phyloP scores from a whole-genome alignment of 805 yeast species.

The Maudiozyma pseudohumilis region DNA sequence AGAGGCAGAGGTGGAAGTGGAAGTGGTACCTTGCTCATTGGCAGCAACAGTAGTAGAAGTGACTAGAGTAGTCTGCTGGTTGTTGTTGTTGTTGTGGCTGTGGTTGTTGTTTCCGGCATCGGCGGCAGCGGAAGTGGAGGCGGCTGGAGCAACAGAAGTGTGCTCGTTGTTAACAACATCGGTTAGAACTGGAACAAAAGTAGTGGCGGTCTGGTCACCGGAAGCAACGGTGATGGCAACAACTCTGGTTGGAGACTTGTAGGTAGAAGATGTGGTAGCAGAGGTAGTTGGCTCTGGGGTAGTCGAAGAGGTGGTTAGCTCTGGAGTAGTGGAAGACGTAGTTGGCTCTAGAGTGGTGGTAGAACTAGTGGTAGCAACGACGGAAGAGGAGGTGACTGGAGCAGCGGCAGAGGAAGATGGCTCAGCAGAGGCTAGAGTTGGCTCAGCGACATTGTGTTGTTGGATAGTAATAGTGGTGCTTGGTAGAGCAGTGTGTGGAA shows the following conservation, averaged over 20 bases:
- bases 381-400: background rate
- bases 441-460: conserved; percentile 6
- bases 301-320: conserved; percentile 20
- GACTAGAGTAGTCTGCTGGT: no score
- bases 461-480: conserved; percentile 27
- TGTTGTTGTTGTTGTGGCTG: no score
- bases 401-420: background rate
- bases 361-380: conserved; percentile 15
- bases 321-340: conserved; percentile 14
- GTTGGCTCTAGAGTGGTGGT: conserved; percentile 21
- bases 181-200: conserved; percentile 1
- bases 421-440: conserved; percentile 1
- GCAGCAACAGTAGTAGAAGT: conserved; percentile 6
- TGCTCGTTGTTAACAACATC: conserved; percentile 1
- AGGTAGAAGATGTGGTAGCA: conserved; percentile 7
- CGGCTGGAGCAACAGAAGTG: background rate
- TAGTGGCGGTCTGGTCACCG: conserved; percentile 4
- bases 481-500: conserved; percentile 29
- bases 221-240: conserved; percentile 7
- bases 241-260: conserved; percentile 10
- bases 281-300: conserved; percentile 16
- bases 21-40: conserved; percentile 4
- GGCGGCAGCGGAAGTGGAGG: conserved; percentile 4
- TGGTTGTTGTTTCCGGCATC: conserved; percentile 2
- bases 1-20: conserved; percentile 8